phyloP scores from a whole-genome alignment of 305 asterid species.

The Solanum chacoense region DNA sequence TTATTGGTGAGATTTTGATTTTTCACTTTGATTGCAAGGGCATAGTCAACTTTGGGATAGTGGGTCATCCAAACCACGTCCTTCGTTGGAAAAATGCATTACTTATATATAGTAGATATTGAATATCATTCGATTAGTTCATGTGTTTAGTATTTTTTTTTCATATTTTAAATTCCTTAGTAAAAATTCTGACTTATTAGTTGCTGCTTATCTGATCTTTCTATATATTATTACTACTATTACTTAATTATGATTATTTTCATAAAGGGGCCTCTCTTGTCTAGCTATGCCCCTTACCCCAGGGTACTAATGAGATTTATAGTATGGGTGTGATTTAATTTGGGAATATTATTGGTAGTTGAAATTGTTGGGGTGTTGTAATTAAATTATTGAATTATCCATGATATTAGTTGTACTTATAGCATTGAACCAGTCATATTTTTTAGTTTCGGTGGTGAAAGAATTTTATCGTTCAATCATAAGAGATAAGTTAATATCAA shows the following conservation, averaged over 20 bases:
- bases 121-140: neutral
- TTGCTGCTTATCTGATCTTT: neutral
- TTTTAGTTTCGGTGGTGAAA: neutral
- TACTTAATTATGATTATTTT: neutral
- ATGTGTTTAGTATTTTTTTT: neutral
- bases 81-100: rapidly evolving
- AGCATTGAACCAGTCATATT: neutral
- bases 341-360: neutral
- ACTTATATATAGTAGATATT: neutral
- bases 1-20: neutral
- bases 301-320: neutral
- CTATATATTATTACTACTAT: neutral
- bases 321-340: neutral
- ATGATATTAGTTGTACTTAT: neutral
- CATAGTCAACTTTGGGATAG: neutral
- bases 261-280: neutral
- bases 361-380: neutral
- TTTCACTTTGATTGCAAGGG: no score
- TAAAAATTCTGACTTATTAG: no score
- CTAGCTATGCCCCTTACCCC: neutral
- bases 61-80: neutral
- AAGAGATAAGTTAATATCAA: no score
- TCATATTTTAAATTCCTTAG: rapidly evolving
- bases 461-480: neutral
- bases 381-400: neutral